A percentile compares a stretch with the other conserved stretches of the same genome.
Evolutionary conservation across 139 green algal species (phyloP).

Genomic region (Chlamydomonas sp.): DNA sequence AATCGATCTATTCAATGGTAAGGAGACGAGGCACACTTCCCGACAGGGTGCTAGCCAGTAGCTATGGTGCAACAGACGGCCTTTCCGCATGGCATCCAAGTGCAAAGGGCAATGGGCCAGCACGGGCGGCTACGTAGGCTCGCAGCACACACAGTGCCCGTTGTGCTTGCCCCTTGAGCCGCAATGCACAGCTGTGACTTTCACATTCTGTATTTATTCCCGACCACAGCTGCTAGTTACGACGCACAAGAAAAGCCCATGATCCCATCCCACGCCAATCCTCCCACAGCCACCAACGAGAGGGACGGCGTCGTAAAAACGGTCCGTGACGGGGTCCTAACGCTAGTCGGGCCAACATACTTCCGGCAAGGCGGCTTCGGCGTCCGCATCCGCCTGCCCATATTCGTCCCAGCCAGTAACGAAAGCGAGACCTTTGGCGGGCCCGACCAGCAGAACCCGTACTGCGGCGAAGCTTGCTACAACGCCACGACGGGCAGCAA

Average conservation of each 20-base stretch:
- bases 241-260: background rate
- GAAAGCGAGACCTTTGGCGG: background rate
- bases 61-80: no score
- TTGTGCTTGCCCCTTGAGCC: no score
- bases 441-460: background rate
- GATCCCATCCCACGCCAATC: background rate
- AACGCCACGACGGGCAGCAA: background rate
- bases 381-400: conserved; percentile 6
- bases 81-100: no score
- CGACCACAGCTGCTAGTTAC: no score
- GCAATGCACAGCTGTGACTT: no score
- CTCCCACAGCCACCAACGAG: background rate
- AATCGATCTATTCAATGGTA: background rate
- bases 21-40: background rate
- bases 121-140: no score
- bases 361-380: background rate
- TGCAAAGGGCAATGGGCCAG: no score
- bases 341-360: background rate
- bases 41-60: no score
- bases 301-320: background rate
- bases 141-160: no score
- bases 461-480: conserved; percentile 6
- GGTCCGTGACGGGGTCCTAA: background rate
- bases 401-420: background rate
- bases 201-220: no score